Percentiles rank a stretch among this genome's conserved stretches.
phyloP scores from a whole-genome alignment of 202 grass and related monocot genomes.

The Sporobolus alterniflorus region DNA sequence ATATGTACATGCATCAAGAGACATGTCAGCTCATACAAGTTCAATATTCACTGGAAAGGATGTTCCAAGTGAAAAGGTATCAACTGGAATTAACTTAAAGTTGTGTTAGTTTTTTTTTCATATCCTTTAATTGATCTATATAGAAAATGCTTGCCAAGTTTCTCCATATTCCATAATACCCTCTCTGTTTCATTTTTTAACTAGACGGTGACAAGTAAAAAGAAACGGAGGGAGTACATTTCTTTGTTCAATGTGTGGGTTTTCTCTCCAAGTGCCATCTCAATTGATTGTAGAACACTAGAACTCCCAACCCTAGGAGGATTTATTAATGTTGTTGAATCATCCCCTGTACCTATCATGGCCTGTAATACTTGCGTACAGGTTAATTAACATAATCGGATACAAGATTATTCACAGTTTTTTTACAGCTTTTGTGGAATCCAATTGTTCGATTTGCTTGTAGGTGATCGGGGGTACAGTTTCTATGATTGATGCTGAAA shows the following conservation, averaged over 20 bases:
- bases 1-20: conserved; percentile 93
- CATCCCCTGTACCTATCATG: background rate
- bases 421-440: conserved; percentile 5
- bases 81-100: background rate
- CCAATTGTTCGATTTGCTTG: conserved; percentile 27
- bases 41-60: conserved; percentile 77
- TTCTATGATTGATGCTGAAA: conserved; percentile 98
- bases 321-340: conserved; percentile 14
- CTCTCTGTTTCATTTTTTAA: too few relatives aligned
- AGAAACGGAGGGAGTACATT: too few relatives aligned
- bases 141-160: background rate
- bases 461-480: conserved; percentile 86
- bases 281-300: background rate
- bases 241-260: too few relatives aligned
- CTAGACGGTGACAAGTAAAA: too few relatives aligned
- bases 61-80: conserved; percentile 96
- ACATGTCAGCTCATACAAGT: conserved; percentile 70
- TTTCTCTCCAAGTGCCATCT: background rate
- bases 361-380: background rate
- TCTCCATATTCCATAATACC: background rate
- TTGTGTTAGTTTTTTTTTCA: background rate
- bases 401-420: background rate
- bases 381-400: background rate
- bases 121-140: background rate
- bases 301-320: background rate